phyloP scores from a whole-genome alignment of 352 stramenopile species.

The Pythium rhizo-oryzae region DNA sequence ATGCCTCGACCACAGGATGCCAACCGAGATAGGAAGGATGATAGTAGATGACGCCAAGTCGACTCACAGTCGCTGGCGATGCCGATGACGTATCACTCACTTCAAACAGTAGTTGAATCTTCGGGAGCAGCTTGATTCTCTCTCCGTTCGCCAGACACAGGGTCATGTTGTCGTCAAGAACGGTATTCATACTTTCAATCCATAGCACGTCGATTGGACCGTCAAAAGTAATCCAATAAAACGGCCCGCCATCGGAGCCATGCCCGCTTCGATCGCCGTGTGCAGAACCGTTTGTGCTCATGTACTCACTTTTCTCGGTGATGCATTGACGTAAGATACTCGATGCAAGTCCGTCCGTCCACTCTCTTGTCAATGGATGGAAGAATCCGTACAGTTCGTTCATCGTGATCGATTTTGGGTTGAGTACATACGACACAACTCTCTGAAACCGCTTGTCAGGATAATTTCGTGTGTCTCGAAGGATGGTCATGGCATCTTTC shows the following conservation, averaged over 20 bases:
- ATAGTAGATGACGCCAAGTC: conserved; percentile 93
- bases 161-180: conserved; percentile 92
- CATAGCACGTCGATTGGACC: conserved; percentile 82
- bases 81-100: conserved; percentile 90
- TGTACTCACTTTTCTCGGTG: conserved; percentile 61
- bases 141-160: conserved; percentile 90
- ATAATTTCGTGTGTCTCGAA: conserved; percentile 52
- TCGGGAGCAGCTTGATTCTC: conserved; percentile 78
- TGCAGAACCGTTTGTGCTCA: conserved; percentile 17
- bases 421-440: conserved; percentile 63
- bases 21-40: conserved; percentile 61
- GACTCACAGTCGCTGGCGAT: conserved; percentile 92
- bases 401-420: conserved; percentile 83
- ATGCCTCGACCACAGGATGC: conserved; percentile 63
- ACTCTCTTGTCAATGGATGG: conserved; percentile 80
- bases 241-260: conserved; percentile 34
- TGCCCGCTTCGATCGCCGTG: conserved; percentile 7
- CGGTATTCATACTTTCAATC: conserved; percentile 90
- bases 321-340: conserved; percentile 75
- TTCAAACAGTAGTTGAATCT: conserved; percentile 94
- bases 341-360: conserved; percentile 80
- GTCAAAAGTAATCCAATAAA: conserved; percentile 88
- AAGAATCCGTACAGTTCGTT: conserved; percentile 87
- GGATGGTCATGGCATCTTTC: conserved; percentile 44
- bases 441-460: conserved; percentile 56